Percentiles rank a stretch among this genome's conserved stretches.
phyloP scores from a whole-genome alignment of 805 yeast species.

The Lipomyces mesembrius region DNA sequence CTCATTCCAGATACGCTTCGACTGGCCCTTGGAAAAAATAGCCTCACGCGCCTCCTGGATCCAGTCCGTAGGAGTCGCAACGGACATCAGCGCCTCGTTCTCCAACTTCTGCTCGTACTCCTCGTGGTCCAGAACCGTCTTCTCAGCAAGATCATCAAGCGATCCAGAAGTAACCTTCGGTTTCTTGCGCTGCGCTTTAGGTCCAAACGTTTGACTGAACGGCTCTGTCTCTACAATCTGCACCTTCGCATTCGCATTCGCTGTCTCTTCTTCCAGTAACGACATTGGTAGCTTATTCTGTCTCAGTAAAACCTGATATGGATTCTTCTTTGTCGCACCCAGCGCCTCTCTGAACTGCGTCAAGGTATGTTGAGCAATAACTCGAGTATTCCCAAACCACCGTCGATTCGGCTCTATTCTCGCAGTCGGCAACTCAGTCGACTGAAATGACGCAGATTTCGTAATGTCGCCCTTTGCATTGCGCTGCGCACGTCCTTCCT shows the following conservation, averaged over 20 bases:
- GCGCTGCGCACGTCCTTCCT: conserved; percentile 83
- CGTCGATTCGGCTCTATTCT: conserved; percentile 94
- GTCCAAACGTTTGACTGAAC: conserved; percentile 83
- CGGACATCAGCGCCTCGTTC: conserved; percentile 50
- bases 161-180: conserved; percentile 79
- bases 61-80: conserved; percentile 82
- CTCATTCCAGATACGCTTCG: conserved; percentile 98
- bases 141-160: conserved; percentile 74
- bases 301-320: conserved; percentile 82
- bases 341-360: conserved; percentile 92
- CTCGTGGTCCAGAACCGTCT: conserved; percentile 61
- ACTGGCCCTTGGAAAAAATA: conserved; percentile 94
- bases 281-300: conserved; percentile 97
- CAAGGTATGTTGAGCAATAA: conserved; percentile 94
- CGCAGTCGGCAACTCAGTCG: conserved; percentile 84
- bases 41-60: conserved; percentile 92
- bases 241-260: conserved; percentile 74
- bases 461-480: conserved; percentile 87
- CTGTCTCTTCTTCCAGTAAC: conserved; percentile 74
- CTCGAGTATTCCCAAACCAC: conserved; percentile 98
- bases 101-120: conserved; percentile 76
- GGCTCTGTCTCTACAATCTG: conserved; percentile 88
- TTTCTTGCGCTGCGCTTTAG: conserved; percentile 83
- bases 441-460: conserved; percentile 85
- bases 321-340: conserved; percentile 80